These are phyloP conservation scores for Suhomyces terraborum DNA, from an alignment of 1,139 yeast genomes.

Conservation along the genomic window DNA sequence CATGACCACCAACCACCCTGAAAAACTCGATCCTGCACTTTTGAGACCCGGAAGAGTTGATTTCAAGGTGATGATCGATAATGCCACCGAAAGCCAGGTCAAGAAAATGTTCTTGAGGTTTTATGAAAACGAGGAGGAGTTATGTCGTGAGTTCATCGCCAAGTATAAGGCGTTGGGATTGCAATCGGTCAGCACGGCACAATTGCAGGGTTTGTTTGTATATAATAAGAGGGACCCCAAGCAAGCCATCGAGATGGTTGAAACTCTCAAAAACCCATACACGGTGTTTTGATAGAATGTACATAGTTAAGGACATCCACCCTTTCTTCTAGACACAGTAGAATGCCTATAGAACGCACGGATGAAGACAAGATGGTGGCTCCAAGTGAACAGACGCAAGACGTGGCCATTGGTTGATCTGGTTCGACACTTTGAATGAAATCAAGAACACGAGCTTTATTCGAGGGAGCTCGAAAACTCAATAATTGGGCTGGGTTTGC, in stretches of 20 bases:
- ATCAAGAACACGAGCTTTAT: too few species aligned
- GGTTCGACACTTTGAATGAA: too few species aligned
- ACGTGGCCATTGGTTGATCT: too few species aligned
- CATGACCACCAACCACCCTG: constrained; percentile 98
- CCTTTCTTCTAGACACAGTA: too few species aligned
- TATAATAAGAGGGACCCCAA: constrained; percentile 85
- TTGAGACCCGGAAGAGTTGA: constrained; percentile 95
- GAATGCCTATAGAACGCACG: too few species aligned
- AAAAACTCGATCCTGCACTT: constrained; percentile 80
- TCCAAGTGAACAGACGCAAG: too few species aligned
- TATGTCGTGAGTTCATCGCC: constrained; percentile 64
- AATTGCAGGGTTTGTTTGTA: constrained; percentile 91
- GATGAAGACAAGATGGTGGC: too few species aligned
- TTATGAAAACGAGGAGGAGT: constrained; percentile 64
- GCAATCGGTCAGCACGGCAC: constrained; percentile 82
- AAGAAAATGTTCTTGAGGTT: constrained; percentile 83
- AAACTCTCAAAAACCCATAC: constrained; percentile 37
- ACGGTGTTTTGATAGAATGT: constrained; percentile 26
- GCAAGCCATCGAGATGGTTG: constrained; percentile 70
- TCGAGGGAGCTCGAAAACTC: too few species aligned
- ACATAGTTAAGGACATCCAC: constrained; percentile 11
- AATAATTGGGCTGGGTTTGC: too few species aligned
- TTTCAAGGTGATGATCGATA: constrained; percentile 75
- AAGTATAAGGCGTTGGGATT: constrained; percentile 52
- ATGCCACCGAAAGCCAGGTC: constrained; percentile 83